phyloP scores from a whole-genome alignment of 2,329 filamentous ascomycete genomes.

The Orbilia oligospora region DNA sequence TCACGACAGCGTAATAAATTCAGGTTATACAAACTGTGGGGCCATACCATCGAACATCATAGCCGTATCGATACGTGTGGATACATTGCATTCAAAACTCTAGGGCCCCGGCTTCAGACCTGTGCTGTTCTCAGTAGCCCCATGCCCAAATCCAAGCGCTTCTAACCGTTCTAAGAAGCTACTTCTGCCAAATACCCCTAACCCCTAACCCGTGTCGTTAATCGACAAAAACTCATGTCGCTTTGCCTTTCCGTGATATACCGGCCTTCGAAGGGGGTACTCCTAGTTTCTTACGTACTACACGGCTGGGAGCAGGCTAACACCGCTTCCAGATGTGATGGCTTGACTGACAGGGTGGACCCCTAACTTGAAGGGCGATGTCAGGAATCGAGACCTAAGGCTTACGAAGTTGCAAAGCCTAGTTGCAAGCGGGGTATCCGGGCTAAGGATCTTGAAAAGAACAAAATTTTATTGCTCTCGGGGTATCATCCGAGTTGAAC shows the following conservation, averaged over 20 bases:
- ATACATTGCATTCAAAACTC: not conserved
- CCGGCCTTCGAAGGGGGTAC: constrained; percentile 19
- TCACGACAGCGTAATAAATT: constrained; percentile 14
- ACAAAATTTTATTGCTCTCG: constrained; percentile 15
- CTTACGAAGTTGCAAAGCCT: constrained; percentile 14
- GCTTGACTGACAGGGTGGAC: constrained; percentile 35
- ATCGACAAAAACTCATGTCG: constrained; percentile 19
- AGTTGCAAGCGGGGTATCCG: not conserved
- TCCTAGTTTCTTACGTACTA: constrained; percentile 32
- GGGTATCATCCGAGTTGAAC: constrained; percentile 12
- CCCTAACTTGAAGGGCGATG: constrained; percentile 19
- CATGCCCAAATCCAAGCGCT: constrained; percentile 10
- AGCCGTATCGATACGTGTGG: constrained; percentile 43
- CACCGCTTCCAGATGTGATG: constrained; percentile 17
- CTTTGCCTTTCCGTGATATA: constrained; percentile 35
- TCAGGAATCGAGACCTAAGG: constrained; percentile 3
- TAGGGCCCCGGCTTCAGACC: not conserved
- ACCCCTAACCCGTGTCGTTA: constrained; percentile 30
- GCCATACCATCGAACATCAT: constrained; percentile 3
- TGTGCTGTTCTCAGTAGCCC: constrained; percentile 21
- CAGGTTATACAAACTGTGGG: constrained; percentile 25
- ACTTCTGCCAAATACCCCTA: constrained; percentile 41
- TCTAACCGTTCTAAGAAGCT: constrained; percentile 52
- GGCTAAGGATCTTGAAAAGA: constrained; percentile 8
- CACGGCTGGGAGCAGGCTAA: constrained; percentile 6